phyloP scores from a whole-genome alignment of 73 alveolate species.

The Urostyla sp. region DNA sequence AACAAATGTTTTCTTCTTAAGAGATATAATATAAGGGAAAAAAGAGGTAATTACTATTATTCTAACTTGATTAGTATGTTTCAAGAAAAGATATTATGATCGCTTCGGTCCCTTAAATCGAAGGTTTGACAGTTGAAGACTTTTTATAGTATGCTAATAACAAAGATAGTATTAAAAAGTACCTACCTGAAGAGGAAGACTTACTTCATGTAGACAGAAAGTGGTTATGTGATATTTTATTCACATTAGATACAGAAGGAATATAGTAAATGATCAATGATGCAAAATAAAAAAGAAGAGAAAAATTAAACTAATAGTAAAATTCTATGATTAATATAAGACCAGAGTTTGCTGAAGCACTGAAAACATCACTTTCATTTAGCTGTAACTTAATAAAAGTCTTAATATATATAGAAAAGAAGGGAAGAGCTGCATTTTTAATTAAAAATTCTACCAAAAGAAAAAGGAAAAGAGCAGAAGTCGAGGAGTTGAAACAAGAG shows the following conservation, averaged over 20 bases:
- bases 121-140: constrained; percentile 38
- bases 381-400: background rate
- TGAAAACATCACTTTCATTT: constrained; percentile 2
- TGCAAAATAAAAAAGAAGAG: background rate
- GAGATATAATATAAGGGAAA: constrained; percentile 10
- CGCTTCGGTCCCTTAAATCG: constrained; percentile 47
- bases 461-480: constrained; percentile 6
- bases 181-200: constrained; percentile 50
- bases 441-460: constrained; percentile 37
- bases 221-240: constrained; percentile 46
- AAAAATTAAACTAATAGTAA: background rate
- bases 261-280: constrained; percentile 6
- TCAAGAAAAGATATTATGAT: background rate
- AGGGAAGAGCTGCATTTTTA: constrained; percentile 17
- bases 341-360: constrained; percentile 56
- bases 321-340: constrained; percentile 20
- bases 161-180: background rate
- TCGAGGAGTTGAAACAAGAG: constrained; percentile 32
- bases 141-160: background rate
- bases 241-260: constrained; percentile 10
- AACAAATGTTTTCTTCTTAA: constrained; percentile 20
- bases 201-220: constrained; percentile 25
- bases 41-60: background rate
- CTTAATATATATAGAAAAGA: background rate
- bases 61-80: background rate